Evolutionary conservation across 495 filamentous ascomycete species (phyloP), one percentile per base, ranked within the genome.

Genomic region (Penicillium cinerascens): DNA sequence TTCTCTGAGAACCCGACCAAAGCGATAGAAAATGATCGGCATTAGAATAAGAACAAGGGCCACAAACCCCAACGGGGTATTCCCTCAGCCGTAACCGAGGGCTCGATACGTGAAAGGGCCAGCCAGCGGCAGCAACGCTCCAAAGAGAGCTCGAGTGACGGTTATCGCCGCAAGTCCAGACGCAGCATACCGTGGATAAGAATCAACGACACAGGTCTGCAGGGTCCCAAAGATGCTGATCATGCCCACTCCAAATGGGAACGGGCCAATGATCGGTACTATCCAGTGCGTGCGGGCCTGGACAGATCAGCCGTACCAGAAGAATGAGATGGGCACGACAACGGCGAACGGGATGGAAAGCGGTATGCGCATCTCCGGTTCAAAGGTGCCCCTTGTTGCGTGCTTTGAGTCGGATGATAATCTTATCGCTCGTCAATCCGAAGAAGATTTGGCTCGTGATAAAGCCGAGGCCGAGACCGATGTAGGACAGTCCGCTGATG

Each of bases 301-400:
- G 0, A 79, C 78, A 4, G 80, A 75, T 82, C 83, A 89, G 10
- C 82, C 87, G 10, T 85, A 73, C 86, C 86, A 89, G 67, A 89
- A 89, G 39, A 87, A 67, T 3, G 72, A 72, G 35, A 83, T 54
- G 0, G 85, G 84, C 9, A 84, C 63, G 2, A 85, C 55, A n/a
- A 69, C 44, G 0, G 74, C 69, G 3, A 51, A 60, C n/a, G 48
- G 23, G 9, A 60, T 47, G 25, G 25, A 47, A 16, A 54, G 22
- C 0, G 56, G 44, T 0, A 66, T 54, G 6, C 63, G 63, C 54
- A 63, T 59, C 40, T 66, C 63, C 1, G 63, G 59, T 35, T 60
- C 56, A 21, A 52, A 58, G 11, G 48, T 43, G n/a, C 49, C 53
- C 26, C 40, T 46, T 18, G n/a, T 47, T 47, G 6, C 13, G 20